A percentile compares a stretch with the other conserved stretches of the same genome.
Conservation (phyloP, 2,329 filamentous ascomycete species). For the Xylaria sp. region DNA sequence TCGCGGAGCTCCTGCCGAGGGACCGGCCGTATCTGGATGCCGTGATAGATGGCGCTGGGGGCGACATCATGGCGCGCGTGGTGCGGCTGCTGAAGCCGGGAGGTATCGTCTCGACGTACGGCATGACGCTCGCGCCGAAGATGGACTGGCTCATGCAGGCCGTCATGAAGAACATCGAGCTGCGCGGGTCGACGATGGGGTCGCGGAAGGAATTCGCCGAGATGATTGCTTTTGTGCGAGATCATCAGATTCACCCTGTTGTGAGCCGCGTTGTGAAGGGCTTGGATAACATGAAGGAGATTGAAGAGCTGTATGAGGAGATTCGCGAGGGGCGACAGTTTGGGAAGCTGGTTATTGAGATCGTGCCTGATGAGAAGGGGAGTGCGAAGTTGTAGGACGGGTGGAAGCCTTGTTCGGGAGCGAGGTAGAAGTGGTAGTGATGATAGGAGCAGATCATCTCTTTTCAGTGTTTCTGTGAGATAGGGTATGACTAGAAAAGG, state of each 20-base stretch:
- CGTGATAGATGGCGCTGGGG: conserved; percentile 91
- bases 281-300: conserved; percentile 78
- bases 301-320: conserved; percentile 85
- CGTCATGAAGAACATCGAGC: conserved; percentile 86
- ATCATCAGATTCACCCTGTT: conserved; percentile 79
- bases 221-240: conserved; percentile 84
- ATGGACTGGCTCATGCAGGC: conserved; percentile 89
- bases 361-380: conserved; percentile 55
- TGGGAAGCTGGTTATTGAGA: conserved; percentile 88
- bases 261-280: conserved; percentile 80
- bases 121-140: conserved; percentile 88
- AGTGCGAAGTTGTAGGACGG: conserved; percentile 56
- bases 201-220: conserved; percentile 89
- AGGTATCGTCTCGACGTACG: conserved; percentile 86
- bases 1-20: conserved; percentile 70
- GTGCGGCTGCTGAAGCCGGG: conserved; percentile 79
- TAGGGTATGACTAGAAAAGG: neutral
- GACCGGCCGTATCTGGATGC: conserved; percentile 79
- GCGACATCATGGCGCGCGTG: conserved; percentile 77
- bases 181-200: conserved; percentile 90
- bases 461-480: neutral
- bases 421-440: neutral
- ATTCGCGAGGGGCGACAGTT: conserved; percentile 90
- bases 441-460: neutral
- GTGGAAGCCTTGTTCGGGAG: neutral